Conservation (phyloP, 805 yeast genomes). For the Scheffersomyces ergatensis region DNA sequence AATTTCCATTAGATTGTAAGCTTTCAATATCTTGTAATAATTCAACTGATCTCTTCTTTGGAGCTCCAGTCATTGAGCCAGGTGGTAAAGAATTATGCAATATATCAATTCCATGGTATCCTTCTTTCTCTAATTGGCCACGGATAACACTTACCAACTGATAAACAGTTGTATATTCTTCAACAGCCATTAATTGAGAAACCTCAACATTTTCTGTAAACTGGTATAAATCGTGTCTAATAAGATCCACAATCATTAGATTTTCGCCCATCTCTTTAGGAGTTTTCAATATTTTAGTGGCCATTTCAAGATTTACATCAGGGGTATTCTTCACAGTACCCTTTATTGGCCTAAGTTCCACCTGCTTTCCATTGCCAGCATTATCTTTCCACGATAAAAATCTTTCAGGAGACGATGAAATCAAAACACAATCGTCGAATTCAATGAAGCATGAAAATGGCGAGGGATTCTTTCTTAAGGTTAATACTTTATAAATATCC, state of each 20-base stretch:
- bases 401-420: constrained; percentile 94
- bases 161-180: constrained; percentile 86
- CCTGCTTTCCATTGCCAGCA: constrained; percentile 21
- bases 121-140: constrained; percentile 47
- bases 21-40: constrained; percentile 61
- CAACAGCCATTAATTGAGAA: constrained; percentile 81
- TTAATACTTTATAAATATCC: constrained; percentile 74
- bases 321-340: constrained; percentile 82
- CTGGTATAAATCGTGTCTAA: constrained; percentile 83
- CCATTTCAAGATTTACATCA: constrained; percentile 53
- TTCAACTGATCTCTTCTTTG: constrained; percentile 89
- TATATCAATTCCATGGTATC: constrained; percentile 72
- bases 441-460: constrained; percentile 85
- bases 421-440: constrained; percentile 59
- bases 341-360: constrained; percentile 91
- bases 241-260: constrained; percentile 93
- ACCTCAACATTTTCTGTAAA: constrained; percentile 66
- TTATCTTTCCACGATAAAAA: constrained; percentile 74
- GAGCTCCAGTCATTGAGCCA: constrained; percentile 99
- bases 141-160: constrained; percentile 88
- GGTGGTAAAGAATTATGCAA: constrained; percentile 84
- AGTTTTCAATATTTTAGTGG: constrained; percentile 63
- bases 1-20: constrained; percentile 26
- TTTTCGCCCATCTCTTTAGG: constrained; percentile 96
- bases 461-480: constrained; percentile 72